Evolutionary conservation across 495 filamentous ascomycete genomes (phyloP), one percentile per base, ranked within the genome.

Genomic region (Xylaria scruposa): DNA sequence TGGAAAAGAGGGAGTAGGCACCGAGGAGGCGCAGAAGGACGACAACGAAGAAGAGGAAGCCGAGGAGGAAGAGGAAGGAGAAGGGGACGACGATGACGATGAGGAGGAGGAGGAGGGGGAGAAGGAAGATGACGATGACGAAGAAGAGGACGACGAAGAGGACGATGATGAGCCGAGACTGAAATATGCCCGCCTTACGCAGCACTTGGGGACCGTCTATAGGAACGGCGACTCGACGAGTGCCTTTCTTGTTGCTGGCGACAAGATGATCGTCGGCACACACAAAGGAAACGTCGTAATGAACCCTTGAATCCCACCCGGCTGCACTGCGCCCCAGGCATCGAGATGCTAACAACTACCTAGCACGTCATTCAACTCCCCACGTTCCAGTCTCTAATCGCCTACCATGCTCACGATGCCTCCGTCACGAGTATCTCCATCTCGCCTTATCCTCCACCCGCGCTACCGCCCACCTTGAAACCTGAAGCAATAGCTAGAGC

Each of bases 191-290:
- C 90, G 92, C 68, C 81, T 98, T 70, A 98, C 96, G 17, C 90
- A 89, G 62, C 90, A 91, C 72, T 81, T 98, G 69, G 89, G 87
- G 19, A 82, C 91, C 6, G 89, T 97, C 60, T 99, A 98, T 84
- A 90, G 93, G 63, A 97, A 97, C 83, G 94, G 94, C 68, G 96
- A 99, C 86, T 92, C 94, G 70, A 97, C 95, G 44, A 97, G 95
- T 81, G 84, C 93, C 10, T 97, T 95, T 76, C 82, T 96, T 38
- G 93, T 96, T 61, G 92, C 92, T 26, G 95, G 94, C 33, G 96
- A 98, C 84, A 98, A 97, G 84, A 97, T 98, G 94, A 91, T 98
- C 68, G 84, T 97, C 72, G 96, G 96, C 73, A 97, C 97, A 4
- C 96, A 99, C 81, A 98, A 97, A 82, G 96, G 96, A 74, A 97